Conservation (phyloP, 495 filamentous ascomycete species). For the Podospora anserina region DNA sequence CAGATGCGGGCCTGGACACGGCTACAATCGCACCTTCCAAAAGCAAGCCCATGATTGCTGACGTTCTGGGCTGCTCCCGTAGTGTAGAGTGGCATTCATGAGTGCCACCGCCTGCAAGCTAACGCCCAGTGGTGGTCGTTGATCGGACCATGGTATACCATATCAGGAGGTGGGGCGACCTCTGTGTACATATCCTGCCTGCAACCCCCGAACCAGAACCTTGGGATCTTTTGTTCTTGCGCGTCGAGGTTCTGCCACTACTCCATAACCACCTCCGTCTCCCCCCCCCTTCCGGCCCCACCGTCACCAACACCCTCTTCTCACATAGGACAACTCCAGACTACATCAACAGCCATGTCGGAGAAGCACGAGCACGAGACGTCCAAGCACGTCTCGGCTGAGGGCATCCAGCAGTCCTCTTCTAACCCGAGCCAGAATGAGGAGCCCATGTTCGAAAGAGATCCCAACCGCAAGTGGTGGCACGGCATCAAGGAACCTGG, state of each 20-base stretch:
- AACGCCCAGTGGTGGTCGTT: neutral
- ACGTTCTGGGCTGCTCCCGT: neutral
- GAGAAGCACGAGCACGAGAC: neutral
- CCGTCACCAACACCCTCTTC: neutral
- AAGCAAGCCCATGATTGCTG: neutral
- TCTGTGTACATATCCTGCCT: neutral
- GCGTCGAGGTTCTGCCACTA: neutral
- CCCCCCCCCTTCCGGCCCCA: neutral
- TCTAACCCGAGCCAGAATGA: neutral
- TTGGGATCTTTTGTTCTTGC: constrained; percentile 3
- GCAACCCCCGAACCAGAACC: constrained; percentile 3
- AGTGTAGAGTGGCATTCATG: neutral
- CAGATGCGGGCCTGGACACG: neutral
- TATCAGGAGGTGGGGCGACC: neutral
- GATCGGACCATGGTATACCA: neutral
- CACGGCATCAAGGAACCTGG: constrained; percentile 8
- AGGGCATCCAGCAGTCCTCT: neutral
- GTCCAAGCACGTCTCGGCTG: neutral
- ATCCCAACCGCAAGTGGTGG: constrained; percentile 20
- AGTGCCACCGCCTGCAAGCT: neutral
- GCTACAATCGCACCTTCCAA: constrained; percentile 7
- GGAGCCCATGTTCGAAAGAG: neutral
- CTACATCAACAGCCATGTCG: neutral
- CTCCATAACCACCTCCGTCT: neutral
- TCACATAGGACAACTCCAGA: neutral